These are phyloP conservation scores for Nicotiana obtusifolia DNA, from an alignment of 257 asterid species.

Conservation along the genomic window DNA sequence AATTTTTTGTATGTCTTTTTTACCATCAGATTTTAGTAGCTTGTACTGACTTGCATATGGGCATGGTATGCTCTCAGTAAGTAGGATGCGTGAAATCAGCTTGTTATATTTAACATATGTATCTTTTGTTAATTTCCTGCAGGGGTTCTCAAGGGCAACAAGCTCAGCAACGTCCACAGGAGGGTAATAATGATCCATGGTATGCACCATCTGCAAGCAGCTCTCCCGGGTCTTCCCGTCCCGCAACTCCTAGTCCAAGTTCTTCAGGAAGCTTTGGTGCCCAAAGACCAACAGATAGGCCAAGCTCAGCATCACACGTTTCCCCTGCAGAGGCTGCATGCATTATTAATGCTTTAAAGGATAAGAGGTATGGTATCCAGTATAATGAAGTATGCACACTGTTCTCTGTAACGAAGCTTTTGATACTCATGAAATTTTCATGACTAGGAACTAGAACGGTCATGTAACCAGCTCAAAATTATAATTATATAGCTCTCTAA, in stretches of 20 bases:
- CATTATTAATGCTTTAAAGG: conserved; percentile 57
- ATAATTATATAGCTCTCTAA: background rate
- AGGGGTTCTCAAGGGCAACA: conserved; percentile 73
- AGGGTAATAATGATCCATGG: conserved; percentile 62
- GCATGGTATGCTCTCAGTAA: background rate
- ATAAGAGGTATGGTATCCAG: conserved; percentile 47
- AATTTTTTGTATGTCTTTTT: background rate
- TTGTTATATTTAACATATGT: background rate
- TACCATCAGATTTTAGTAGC: background rate
- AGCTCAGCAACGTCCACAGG: conserved; percentile 65
- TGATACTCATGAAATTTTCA: background rate
- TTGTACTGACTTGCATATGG: background rate
- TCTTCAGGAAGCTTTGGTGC: conserved; percentile 45
- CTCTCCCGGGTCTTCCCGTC: conserved; percentile 71
- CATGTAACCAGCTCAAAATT: background rate
- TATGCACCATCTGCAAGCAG: conserved; percentile 58
- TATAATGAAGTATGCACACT: background rate
- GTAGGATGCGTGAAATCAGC: background rate
- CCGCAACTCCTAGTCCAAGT: conserved; percentile 57
- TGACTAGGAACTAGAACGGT: background rate
- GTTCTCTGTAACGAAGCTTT: background rate
- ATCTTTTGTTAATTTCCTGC: background rate
- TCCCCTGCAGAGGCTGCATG: conserved; percentile 92
- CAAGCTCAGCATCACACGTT: conserved; percentile 53
- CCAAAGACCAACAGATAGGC: conserved; percentile 52